A percentile compares a stretch with the other conserved stretches of the same genome.
phyloP scores from a whole-genome alignment of 345 rosid genomes.

The Toxicodendron radicans region DNA sequence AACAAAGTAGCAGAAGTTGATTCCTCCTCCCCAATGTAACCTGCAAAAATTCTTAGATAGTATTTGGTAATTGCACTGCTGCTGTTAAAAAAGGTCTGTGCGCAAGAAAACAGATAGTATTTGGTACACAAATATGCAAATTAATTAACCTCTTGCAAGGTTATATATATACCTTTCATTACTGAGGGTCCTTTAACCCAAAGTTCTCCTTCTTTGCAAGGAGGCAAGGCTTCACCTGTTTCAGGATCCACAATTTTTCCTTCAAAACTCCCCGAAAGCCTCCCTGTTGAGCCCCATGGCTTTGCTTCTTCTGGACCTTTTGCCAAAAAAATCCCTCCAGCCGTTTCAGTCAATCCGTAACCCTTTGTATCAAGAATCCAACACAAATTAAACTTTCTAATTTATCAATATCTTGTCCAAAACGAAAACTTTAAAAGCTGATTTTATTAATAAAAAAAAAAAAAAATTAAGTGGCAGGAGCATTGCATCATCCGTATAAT shows the following conservation, averaged over 20 bases:
- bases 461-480: too few species aligned
- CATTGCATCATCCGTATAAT: too few species aligned
- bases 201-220: slow-evolving; percentile 28
- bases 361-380: slow-evolving; percentile 15
- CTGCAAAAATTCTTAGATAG: slow-evolving; percentile 10
- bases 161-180: slow-evolving; percentile 26
- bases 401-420: too few species aligned
- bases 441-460: too few species aligned
- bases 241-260: slow-evolving; percentile 32
- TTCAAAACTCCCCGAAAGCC: slow-evolving; percentile 12
- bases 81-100: too few species aligned
- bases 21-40: slow-evolving; percentile 29
- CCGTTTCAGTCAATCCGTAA: slow-evolving; percentile 35
- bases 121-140: neutral
- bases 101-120: too few species aligned
- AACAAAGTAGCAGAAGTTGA: slow-evolving; percentile 25
- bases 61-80: too few species aligned
- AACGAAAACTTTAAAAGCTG: too few species aligned
- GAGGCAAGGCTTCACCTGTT: slow-evolving; percentile 18
- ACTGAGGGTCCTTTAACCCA: slow-evolving; percentile 28
- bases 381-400: too few species aligned
- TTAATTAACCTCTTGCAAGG: neutral
- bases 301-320: slow-evolving; percentile 19
- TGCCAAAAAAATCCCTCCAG: slow-evolving; percentile 7
- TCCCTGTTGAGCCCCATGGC: slow-evolving; percentile 22